phyloP scores from a whole-genome alignment of 306 rosid genomes.

The Cicer bijugum region DNA sequence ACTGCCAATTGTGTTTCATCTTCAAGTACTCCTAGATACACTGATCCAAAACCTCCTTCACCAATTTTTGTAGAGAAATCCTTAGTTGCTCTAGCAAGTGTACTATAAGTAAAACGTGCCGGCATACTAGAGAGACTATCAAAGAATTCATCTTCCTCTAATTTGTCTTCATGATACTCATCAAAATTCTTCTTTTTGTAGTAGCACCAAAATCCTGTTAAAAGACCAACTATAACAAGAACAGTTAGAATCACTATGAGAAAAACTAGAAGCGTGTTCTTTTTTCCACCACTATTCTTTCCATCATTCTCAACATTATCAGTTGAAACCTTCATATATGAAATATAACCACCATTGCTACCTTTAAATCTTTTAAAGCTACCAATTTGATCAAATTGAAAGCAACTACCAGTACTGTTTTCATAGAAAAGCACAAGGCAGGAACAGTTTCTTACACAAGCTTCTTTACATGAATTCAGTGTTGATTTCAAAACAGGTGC shows the following conservation, averaged over 20 bases:
- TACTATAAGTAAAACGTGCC: conserved; percentile 62
- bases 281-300: conserved; percentile 43
- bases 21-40: conserved; percentile 74
- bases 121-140: conserved; percentile 70
- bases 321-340: conserved; percentile 65
- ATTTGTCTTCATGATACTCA: conserved; percentile 46
- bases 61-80: conserved; percentile 81
- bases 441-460: conserved; percentile 72
- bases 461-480: conserved; percentile 60
- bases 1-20: conserved; percentile 85
- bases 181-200: conserved; percentile 42
- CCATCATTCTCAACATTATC: conserved; percentile 44
- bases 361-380: conserved; percentile 63
- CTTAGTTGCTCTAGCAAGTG: conserved; percentile 73
- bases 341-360: conserved; percentile 54
- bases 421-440: conserved; percentile 85
- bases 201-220: conserved; percentile 52
- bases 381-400: conserved; percentile 67
- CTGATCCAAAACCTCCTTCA: conserved; percentile 92
- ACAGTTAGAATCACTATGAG: conserved; percentile 50
- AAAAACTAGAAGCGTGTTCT: conserved; percentile 43
- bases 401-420: conserved; percentile 70
- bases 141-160: conserved; percentile 84
- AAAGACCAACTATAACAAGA: conserved; percentile 52
- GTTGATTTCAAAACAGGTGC: conserved; percentile 64